These are phyloP conservation scores for Jatropha multifida DNA, from an alignment of 441 rosid genomes.

Conservation along the genomic window DNA sequence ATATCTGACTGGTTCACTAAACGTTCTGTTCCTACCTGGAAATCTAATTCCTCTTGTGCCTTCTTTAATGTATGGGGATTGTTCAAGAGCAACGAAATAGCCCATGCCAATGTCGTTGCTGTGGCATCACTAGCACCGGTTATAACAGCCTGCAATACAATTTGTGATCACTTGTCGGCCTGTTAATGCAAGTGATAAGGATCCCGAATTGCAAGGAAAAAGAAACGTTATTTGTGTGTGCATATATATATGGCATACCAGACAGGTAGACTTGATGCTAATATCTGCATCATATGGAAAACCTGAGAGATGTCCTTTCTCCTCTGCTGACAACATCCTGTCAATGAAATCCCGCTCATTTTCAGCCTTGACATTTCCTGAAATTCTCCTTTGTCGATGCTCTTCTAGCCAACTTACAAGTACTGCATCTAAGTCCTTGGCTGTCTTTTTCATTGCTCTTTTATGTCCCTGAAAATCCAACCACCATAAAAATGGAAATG, in stretches of 20 bases:
- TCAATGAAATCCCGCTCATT: slow-evolving; percentile 26
- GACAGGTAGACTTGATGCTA: slow-evolving; percentile 39
- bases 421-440: slow-evolving; percentile 39
- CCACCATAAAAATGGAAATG: slow-evolving; percentile 48
- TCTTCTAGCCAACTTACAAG: slow-evolving; percentile 51
- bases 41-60: slow-evolving; percentile 57
- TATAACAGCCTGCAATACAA: slow-evolving; percentile 40
- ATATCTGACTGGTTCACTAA: slow-evolving; percentile 47
- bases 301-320: slow-evolving; percentile 28
- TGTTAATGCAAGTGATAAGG: too few species aligned
- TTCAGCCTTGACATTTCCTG: slow-evolving; percentile 9
- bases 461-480: slow-evolving; percentile 49
- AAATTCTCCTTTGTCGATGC: slow-evolving; percentile 39
- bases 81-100: slow-evolving; percentile 32
- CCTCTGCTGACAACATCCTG: slow-evolving; percentile 36
- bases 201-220: too few species aligned
- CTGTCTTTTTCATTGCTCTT: slow-evolving; percentile 56
- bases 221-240: too few species aligned
- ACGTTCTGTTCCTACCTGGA: slow-evolving; percentile 42
- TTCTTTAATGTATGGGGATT: slow-evolving; percentile 38
- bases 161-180: too few species aligned
- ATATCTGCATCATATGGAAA: slow-evolving; percentile 33
- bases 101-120: slow-evolving; percentile 42
- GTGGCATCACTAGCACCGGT: slow-evolving; percentile 55
- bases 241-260: slow-evolving; percentile 20